phyloP scores from a whole-genome alignment of 306 rosid species.

The Phaseolus lunatus region DNA sequence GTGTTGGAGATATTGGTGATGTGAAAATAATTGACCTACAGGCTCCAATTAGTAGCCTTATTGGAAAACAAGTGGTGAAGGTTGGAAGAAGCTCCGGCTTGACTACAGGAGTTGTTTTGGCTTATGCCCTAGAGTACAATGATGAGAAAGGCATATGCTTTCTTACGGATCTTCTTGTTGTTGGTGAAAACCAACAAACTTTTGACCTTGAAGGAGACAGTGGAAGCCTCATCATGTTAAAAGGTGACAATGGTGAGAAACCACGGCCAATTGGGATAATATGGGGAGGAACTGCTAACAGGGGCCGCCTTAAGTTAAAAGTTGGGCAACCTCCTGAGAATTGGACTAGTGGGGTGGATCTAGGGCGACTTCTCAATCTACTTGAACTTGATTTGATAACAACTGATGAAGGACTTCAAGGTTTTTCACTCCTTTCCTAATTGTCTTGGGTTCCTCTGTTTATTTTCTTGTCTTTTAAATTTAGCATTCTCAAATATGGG shows the following conservation, averaged over 20 bases:
- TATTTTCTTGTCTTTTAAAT: background rate
- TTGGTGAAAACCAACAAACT: conserved; percentile 98
- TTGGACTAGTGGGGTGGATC: conserved; percentile 99
- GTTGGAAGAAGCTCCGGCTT: conserved; percentile 99
- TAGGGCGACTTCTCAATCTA: conserved; percentile 91
- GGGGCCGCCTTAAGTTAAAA: conserved; percentile 95
- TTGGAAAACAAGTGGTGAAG: conserved; percentile 94
- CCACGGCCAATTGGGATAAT: conserved; percentile 94
- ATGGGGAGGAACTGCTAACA: conserved; percentile 99
- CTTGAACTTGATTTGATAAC: conserved; percentile 97
- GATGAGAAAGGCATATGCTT: conserved; percentile 99
- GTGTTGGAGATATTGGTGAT: conserved; percentile 84
- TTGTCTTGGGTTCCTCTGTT: conserved; percentile 7
- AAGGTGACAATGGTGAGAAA: conserved; percentile 81
- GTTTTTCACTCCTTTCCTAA: conserved; percentile 53
- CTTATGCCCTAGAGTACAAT: conserved; percentile 96
- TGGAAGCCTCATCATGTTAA: conserved; percentile 92
- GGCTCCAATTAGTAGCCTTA: conserved; percentile 83
- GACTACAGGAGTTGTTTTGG: conserved; percentile 92
- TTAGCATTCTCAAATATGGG: conserved; percentile 12
- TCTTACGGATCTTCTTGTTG: conserved; percentile 96
- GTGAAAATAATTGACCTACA: conserved; percentile 91
- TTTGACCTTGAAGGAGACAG: conserved; percentile 99
- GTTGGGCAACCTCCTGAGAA: conserved; percentile 99
- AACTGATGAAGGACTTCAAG: conserved; percentile 89